These are phyloP conservation scores for Fusarium veterinarium DNA, from an alignment of 2,329 filamentous ascomycete species.

Conservation along the genomic window DNA sequence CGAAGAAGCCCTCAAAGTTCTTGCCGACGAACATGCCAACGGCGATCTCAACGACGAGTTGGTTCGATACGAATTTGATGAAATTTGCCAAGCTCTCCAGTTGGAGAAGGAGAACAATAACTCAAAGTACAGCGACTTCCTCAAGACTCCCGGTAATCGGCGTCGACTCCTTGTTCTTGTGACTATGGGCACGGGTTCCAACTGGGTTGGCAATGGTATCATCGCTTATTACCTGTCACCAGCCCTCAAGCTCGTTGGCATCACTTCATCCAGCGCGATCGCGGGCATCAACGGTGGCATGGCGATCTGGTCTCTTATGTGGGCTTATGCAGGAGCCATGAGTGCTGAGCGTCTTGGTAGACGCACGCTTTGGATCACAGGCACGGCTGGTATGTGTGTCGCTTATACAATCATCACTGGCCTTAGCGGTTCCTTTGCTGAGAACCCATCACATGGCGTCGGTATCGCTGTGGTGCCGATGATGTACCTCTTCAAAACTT, in stretches of 20 bases:
- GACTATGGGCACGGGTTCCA: conserved; percentile 72
- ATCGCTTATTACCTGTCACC: conserved; percentile 72
- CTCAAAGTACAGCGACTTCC: conserved; percentile 68
- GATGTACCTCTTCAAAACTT: conserved; percentile 34
- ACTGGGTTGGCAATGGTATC: conserved; percentile 73
- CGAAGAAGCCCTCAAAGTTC: conserved; percentile 61
- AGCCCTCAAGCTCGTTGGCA: conserved; percentile 51
- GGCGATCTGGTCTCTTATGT: conserved; percentile 31
- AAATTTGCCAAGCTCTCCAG: conserved; percentile 71
- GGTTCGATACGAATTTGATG: conserved; percentile 72
- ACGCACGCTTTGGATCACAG: conserved; percentile 26
- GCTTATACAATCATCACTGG: conserved; percentile 24
- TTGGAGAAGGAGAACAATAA: conserved; percentile 63
- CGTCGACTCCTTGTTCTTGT: conserved; percentile 69
- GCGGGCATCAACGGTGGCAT: conserved; percentile 36
- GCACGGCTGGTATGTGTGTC: conserved; percentile 15
- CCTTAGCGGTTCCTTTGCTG: conserved; percentile 1
- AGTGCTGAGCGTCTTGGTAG: conserved; percentile 26
- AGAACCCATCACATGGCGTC: conserved; percentile 14
- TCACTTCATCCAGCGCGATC: conserved; percentile 10
- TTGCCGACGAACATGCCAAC: conserved; percentile 70
- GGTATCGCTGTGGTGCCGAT: conserved; percentile 28
- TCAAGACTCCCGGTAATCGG: conserved; percentile 71
- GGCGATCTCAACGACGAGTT: conserved; percentile 66
- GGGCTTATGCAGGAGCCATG: conserved; percentile 21